Evolutionary conservation across 1,139 yeast species (phyloP).

Genomic region (Geotrichum macrosporum): DNA sequence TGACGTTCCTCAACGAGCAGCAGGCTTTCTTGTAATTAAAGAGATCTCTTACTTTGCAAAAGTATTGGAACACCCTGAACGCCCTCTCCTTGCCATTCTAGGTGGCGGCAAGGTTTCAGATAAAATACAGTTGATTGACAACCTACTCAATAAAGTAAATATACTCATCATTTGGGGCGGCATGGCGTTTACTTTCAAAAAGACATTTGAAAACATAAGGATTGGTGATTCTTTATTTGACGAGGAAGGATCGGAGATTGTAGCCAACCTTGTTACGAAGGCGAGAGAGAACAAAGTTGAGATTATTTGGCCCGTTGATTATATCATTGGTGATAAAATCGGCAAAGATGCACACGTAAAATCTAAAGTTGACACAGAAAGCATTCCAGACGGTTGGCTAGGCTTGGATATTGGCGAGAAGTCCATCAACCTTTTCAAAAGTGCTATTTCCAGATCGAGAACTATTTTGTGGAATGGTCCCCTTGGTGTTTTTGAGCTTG

Average conservation of each 20-base stretch:
- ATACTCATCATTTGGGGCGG: constrained; percentile 95
- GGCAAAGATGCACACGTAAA: constrained; percentile 82
- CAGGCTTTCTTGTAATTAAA: constrained; percentile 95
- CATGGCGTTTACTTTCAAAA: constrained; percentile 98
- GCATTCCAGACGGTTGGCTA: constrained; percentile 90
- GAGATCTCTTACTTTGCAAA: constrained; percentile 94
- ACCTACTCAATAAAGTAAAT: constrained; percentile 91
- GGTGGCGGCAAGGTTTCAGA: constrained; percentile 99
- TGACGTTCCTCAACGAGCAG: constrained; percentile 87
- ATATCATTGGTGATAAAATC: constrained; percentile 88
- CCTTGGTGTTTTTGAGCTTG: constrained; percentile 98
- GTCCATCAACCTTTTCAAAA: constrained; percentile 68
- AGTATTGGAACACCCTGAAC: constrained; percentile 92
- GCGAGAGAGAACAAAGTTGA: constrained; percentile 93
- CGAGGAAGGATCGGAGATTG: constrained; percentile 89
- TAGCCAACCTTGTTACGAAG: constrained; percentile 80
- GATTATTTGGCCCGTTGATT: constrained; percentile 87
- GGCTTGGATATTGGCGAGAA: constrained; percentile 94
- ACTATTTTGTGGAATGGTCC: constrained; percentile 99
- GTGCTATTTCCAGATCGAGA: constrained; percentile 82
- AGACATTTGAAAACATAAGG: constrained; percentile 71
- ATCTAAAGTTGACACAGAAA: constrained; percentile 74
- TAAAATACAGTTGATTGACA: constrained; percentile 95
- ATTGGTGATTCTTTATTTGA: constrained; percentile 90
- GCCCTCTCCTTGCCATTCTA: constrained; percentile 95